Evolutionary conservation across 768 basidiomycete genomes (phyloP).

Genomic region (Suillus discolor): DNA sequence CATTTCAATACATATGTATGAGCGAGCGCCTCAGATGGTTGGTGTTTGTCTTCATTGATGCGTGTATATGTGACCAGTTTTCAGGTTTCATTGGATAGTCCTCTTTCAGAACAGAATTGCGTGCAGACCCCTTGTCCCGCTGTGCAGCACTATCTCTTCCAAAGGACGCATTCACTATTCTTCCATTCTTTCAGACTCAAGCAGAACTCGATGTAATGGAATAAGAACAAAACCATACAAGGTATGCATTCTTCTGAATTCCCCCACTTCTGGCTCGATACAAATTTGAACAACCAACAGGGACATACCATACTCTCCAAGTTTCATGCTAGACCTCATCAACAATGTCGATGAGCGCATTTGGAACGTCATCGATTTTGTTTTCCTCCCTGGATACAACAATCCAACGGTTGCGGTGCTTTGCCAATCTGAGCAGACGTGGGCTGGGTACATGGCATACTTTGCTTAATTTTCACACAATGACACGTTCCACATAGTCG

Average conservation of each 20-base stretch:
- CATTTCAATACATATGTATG: conserved; percentile 96
- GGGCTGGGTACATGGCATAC: conserved; percentile 71
- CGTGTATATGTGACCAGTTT: conserved; percentile 11
- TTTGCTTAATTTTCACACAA: neutral
- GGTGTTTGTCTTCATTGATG: conserved; percentile 20
- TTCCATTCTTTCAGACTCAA: conserved; percentile 88
- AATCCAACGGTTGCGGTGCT: conserved; percentile 92
- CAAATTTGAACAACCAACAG: conserved; percentile 34
- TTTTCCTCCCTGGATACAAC: conserved; percentile 92
- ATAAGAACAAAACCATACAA: conserved; percentile 60
- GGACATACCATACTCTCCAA: conserved; percentile 92
- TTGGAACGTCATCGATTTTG: conserved; percentile 84
- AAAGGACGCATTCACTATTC: conserved; percentile 85
- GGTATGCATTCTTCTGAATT: conserved; percentile 37
- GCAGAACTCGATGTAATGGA: conserved; percentile 80
- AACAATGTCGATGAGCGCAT: conserved; percentile 75
- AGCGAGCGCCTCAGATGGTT: conserved; percentile 88
- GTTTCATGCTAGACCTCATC: conserved; percentile 84
- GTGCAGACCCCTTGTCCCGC: conserved; percentile 84
- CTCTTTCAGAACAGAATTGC: conserved; percentile 62
- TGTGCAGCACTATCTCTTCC: conserved; percentile 88
- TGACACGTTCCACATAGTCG: conserved; percentile 47
- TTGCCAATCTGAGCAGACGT: conserved; percentile 85
- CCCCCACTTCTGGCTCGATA: neutral
- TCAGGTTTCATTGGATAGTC: conserved; percentile 69